Conservation (phyloP, 179 eudicot species). For the Patellifolia procumbens region DNA sequence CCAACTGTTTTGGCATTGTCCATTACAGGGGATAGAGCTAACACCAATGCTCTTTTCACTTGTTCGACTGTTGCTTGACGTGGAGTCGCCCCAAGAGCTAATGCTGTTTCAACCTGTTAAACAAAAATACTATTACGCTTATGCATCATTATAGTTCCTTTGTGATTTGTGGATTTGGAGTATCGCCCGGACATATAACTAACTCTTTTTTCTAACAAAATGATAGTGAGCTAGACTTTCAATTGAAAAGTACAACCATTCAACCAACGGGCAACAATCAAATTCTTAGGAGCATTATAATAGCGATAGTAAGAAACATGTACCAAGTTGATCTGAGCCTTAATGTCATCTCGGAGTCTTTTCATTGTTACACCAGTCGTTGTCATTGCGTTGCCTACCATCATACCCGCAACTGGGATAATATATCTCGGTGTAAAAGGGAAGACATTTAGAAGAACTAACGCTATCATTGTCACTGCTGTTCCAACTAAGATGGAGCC, state of each 20-base stretch:
- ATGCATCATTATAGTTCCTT: no score
- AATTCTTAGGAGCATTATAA: not conserved
- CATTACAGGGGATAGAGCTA: slow-evolving; percentile 80
- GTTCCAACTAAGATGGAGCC: slow-evolving; percentile 78
- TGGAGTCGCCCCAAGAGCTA: slow-evolving; percentile 91
- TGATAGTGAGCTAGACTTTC: no score
- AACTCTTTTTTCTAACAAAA: no score
- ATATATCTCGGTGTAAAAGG: slow-evolving; percentile 90
- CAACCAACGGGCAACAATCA: no score
- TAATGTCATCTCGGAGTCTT: slow-evolving; percentile 80
- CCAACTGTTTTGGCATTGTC: slow-evolving; percentile 93
- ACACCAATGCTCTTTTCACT: slow-evolving; percentile 74
- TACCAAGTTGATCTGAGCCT: slow-evolving; percentile 68
- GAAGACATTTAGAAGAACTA: slow-evolving; percentile 68
- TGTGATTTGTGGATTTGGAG: no score
- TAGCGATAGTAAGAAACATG: not conserved
- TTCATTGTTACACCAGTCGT: slow-evolving; percentile 97
- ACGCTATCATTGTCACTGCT: slow-evolving; percentile 61
- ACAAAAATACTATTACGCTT: not conserved
- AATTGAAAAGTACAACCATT: no score
- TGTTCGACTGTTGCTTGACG: slow-evolving; percentile 70
- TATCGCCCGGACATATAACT: no score
- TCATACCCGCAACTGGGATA: slow-evolving; percentile 92
- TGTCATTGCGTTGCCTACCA: slow-evolving; percentile 95
- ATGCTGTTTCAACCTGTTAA: slow-evolving; percentile 78